Evolutionary conservation across 2,329 filamentous ascomycete species (phyloP), one percentile per base, ranked within the genome.

Genomic region (Celoporthe dispersa): DNA sequence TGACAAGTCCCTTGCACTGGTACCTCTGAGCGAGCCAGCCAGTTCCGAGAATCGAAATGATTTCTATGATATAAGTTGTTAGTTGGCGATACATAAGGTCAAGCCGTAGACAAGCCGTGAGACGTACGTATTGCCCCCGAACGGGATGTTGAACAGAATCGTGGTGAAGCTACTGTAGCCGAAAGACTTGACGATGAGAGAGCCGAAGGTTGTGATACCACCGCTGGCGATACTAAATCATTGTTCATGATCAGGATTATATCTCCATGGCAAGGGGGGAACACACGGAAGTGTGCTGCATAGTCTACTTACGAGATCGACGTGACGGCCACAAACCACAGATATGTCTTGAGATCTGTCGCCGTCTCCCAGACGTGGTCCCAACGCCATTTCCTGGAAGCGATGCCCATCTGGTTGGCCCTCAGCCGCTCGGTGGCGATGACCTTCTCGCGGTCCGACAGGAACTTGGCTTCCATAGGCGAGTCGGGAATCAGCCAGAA

Each of bases 401-500:
- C 77, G 14, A 84, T 79, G 0, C 81, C 82, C 73, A 79, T 81
- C 65, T 87, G 85, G 61, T 87, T 87, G 73, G 83, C 83, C 1
- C 85, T 79, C 16, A 87, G 75, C 61, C 88, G 81, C 74, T 90
- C 88, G 14, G 90, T 83, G 0, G 88, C 87, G 12, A 90, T 78
- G 0, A 88, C 74, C 68, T 86, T 89, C 61, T 91, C 88, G 19
- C 86, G 80, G 4, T 85, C 82, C 0, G 79, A 81, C 1, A 91
- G 80, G 64, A 89, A 90, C 28, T 84, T 86, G 1, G 88, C 84
- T 31, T 86, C 83, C 75, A 89, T 84, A 0, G 90, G 89, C 0
- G 87, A 89, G 73, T 92, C 90, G 0, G 90, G 90, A 83, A 92
- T 88, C 66, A 86, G 84, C 25, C 85, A 68, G 78, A 87, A 82